Conservation (phyloP, 2,329 filamentous ascomycete genomes). For the Fusarium pininemorale region DNA sequence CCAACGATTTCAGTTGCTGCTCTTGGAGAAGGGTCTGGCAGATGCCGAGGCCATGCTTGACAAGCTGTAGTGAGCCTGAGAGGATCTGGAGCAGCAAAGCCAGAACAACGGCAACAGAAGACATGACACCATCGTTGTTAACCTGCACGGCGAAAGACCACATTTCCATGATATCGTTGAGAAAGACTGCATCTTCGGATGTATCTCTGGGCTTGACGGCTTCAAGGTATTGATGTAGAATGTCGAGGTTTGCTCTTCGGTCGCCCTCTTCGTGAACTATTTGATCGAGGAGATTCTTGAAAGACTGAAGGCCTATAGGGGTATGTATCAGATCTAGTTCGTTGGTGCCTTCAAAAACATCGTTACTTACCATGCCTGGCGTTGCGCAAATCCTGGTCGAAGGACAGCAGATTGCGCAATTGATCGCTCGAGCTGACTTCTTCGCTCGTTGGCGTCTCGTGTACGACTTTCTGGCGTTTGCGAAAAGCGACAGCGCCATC, state of each 20-base stretch:
- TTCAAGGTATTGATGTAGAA: conserved; percentile 76
- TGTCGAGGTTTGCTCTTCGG: conserved; percentile 56
- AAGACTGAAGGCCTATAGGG: conserved; percentile 67
- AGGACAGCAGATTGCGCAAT: conserved; percentile 72
- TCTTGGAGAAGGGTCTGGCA: conserved; percentile 85
- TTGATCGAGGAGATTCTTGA: conserved; percentile 76
- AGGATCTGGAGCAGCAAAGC: conserved; percentile 83
- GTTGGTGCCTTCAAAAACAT: background rate
- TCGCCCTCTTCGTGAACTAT: conserved; percentile 62
- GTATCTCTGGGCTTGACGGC: conserved; percentile 58
- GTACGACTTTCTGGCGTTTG: conserved; percentile 66
- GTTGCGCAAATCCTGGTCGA: conserved; percentile 74
- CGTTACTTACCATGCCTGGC: conserved; percentile 68
- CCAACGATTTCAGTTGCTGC: conserved; percentile 81
- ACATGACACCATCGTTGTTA: conserved; percentile 83
- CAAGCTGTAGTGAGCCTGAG: conserved; percentile 77
- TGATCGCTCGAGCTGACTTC: conserved; percentile 72
- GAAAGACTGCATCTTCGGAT: conserved; percentile 64
- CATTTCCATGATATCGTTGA: conserved; percentile 84
- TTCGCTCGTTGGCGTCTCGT: conserved; percentile 67
- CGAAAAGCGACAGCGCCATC: conserved; percentile 55
- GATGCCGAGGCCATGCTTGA: conserved; percentile 78
- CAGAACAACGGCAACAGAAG: conserved; percentile 81
- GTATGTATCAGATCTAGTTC: background rate
- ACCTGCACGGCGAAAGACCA: conserved; percentile 86